Conservation (phyloP, 345 rosid genomes). For the Citropsis articulata region DNA sequence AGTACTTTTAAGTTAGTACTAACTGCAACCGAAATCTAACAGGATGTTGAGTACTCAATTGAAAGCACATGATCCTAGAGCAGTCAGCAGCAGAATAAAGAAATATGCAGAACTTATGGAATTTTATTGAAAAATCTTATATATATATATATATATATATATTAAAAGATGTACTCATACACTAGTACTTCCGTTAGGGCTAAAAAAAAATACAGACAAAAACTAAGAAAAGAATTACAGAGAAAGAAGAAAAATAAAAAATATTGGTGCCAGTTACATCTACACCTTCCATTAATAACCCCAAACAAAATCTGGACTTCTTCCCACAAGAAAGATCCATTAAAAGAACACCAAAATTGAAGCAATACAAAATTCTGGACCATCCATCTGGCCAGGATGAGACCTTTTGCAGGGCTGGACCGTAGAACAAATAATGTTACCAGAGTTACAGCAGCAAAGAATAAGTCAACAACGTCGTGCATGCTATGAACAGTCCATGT, state of each 20-base stretch:
- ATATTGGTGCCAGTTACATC: background rate
- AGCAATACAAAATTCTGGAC: constrained; percentile 1
- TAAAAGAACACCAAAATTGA: background rate
- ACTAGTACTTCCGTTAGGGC: background rate
- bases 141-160: background rate
- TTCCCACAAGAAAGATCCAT: background rate
- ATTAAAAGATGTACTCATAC: background rate
- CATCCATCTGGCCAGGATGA: background rate
- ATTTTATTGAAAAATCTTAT: background rate
- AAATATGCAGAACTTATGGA: background rate
- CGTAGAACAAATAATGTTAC: background rate
- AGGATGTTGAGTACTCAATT: background rate
- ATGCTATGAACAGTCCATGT: background rate
- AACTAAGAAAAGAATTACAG: background rate
- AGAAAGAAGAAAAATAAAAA: background rate
- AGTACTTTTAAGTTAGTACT: background rate
- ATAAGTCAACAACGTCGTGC: background rate
- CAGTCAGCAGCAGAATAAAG: background rate
- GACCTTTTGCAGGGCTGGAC: background rate
- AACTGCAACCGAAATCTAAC: background rate
- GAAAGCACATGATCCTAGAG: background rate
- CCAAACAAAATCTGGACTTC: background rate
- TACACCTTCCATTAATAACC: background rate
- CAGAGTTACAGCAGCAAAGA: background rate
- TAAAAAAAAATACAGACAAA: background rate